phyloP scores from a whole-genome alignment of 2,329 filamentous ascomycete genomes.

The Diaporthe australafricana region DNA sequence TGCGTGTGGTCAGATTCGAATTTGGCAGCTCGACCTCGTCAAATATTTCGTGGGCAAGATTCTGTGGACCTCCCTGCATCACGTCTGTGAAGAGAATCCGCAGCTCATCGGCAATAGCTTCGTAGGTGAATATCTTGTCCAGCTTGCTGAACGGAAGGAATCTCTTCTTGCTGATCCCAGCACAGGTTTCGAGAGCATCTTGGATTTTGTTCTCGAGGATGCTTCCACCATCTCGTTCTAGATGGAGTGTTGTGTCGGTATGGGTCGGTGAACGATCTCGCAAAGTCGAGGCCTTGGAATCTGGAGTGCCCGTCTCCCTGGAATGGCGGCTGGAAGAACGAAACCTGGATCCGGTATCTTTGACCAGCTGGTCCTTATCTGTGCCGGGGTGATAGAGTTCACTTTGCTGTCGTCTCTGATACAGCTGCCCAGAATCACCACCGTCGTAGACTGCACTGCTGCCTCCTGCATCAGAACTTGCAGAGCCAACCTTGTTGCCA shows the following conservation, averaged over 20 bases:
- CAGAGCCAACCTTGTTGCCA: background rate
- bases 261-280: background rate
- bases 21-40: background rate
- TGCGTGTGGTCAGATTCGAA: background rate
- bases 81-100: background rate
- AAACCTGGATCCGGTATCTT: background rate
- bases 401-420: background rate
- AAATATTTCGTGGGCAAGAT: background rate
- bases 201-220: background rate
- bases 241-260: background rate
- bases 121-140: slow-evolving; percentile 45
- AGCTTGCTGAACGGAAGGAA: slow-evolving; percentile 31
- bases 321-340: background rate
- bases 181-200: background rate
- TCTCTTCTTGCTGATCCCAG: background rate
- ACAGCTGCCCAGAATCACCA: background rate
- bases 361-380: background rate
- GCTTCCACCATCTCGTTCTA: too few relatives aligned
- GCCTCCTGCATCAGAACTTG: background rate
- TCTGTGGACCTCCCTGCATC: background rate
- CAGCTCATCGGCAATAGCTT: slow-evolving; percentile 44
- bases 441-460: background rate
- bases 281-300: background rate
- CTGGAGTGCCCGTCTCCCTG: background rate
- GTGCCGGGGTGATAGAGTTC: background rate